These are phyloP conservation scores for Parasarocladium wereldwijsianum DNA, from an alignment of 2,329 filamentous ascomycete genomes.

Conservation along the genomic window DNA sequence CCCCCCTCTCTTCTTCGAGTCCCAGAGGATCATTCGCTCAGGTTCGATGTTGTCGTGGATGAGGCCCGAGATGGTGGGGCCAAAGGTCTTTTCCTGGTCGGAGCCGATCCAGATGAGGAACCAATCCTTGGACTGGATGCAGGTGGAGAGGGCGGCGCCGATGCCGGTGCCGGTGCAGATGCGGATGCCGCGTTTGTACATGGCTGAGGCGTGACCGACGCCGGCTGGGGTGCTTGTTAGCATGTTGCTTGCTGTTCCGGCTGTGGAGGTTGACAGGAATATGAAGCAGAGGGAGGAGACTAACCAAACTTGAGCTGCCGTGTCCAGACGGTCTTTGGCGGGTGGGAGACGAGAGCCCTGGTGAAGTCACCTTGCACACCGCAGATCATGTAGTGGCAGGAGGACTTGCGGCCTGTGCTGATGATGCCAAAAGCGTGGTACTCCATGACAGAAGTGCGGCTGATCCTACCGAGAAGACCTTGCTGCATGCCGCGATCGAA, in stretches of 20 bases:
- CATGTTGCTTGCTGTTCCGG: too few species aligned
- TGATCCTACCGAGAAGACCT: constrained; percentile 24
- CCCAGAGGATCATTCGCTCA: constrained; percentile 26
- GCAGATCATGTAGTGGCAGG: constrained; percentile 25
- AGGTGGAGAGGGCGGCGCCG: constrained; percentile 24
- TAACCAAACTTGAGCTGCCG: constrained; percentile 24
- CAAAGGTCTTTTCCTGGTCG: constrained; percentile 25
- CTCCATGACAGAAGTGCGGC: constrained; percentile 26
- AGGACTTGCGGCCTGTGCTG: constrained; percentile 20
- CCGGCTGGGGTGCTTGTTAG: constrained; percentile 14
- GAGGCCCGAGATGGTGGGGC: constrained; percentile 21
- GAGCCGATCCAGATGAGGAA: constrained; percentile 28
- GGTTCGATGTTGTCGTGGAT: constrained; percentile 24
- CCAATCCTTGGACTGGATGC: constrained; percentile 16
- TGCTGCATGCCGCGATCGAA: constrained; percentile 26
- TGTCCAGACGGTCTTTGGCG: constrained; percentile 24
- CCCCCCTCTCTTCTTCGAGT: constrained; percentile 24
- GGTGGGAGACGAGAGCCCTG: constrained; percentile 20
- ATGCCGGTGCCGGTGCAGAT: constrained; percentile 26
- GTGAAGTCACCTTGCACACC: constrained; percentile 27
- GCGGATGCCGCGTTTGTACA: constrained; percentile 26
- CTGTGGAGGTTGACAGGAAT: too few species aligned
- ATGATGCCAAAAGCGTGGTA: constrained; percentile 27
- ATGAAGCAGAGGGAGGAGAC: constrained; percentile 5
- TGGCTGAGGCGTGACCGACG: constrained; percentile 25